A percentile compares a stretch with the other conserved stretches of the same genome.
phyloP scores from a whole-genome alignment of 1,284 basidiomycete species.

The Ceraceosorus bombacis region DNA sequence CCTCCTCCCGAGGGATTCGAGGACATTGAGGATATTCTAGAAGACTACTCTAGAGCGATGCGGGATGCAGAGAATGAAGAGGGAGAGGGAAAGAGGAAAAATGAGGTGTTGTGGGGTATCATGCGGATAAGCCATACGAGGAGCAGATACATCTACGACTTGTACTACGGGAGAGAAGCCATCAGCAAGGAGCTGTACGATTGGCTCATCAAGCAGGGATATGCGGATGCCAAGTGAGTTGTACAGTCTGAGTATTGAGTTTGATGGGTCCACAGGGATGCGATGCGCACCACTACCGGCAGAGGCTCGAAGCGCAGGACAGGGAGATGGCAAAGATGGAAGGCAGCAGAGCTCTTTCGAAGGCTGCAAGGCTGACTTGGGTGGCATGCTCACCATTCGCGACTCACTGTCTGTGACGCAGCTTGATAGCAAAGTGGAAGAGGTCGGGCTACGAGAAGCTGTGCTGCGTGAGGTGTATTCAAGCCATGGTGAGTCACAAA shows the following conservation, averaged over 20 bases:
- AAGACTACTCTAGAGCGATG: slow-evolving; percentile 47
- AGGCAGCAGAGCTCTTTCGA: not conserved
- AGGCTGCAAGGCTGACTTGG: not conserved
- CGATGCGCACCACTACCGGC: not conserved
- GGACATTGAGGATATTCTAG: slow-evolving; percentile 65
- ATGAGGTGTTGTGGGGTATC: slow-evolving; percentile 96
- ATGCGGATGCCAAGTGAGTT: slow-evolving; percentile 88
- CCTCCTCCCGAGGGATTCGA: slow-evolving; percentile 94
- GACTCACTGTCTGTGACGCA: slow-evolving; percentile 46
- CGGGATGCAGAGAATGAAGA: slow-evolving; percentile 71
- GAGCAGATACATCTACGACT: slow-evolving; percentile 83
- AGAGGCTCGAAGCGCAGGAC: not conserved
- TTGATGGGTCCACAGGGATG: not conserved
- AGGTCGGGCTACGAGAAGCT: slow-evolving; percentile 96
- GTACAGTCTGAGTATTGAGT: not conserved
- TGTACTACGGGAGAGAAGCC: slow-evolving; percentile 97
- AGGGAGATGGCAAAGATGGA: no score
- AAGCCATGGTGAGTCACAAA: slow-evolving; percentile 63
- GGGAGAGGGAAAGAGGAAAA: slow-evolving; percentile 94
- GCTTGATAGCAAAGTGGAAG: slow-evolving; percentile 98
- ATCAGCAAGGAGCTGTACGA: slow-evolving; percentile 91
- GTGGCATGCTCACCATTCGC: not conserved
- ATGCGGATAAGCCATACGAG: slow-evolving; percentile 95
- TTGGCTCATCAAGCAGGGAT: slow-evolving; percentile 95
- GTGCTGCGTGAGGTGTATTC: slow-evolving; percentile 93